Evolutionary conservation across 805 yeast species (phyloP).

Genomic region (Ascoidea tarda): DNA sequence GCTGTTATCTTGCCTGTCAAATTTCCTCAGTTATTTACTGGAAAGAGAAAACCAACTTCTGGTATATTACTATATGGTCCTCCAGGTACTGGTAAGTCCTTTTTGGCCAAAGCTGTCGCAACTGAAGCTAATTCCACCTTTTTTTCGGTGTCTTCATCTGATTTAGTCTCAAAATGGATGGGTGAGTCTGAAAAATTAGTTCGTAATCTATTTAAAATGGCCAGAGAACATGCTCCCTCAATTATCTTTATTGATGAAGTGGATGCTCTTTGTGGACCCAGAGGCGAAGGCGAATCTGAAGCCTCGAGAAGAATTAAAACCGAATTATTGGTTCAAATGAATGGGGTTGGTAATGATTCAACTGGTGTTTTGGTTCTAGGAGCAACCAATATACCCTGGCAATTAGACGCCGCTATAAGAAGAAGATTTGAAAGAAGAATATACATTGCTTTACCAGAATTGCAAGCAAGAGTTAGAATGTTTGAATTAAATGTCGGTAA

Average conservation of each 20-base stretch:
- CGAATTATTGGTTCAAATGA: conserved; percentile 93
- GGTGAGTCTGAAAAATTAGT: conserved; percentile 96
- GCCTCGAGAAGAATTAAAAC: conserved; percentile 94
- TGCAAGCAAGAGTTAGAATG: conserved; percentile 86
- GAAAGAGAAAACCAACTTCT: conserved; percentile 83
- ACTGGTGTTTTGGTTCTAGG: conserved; percentile 89
- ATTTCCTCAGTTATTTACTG: conserved; percentile 90
- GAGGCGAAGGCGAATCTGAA: conserved; percentile 97
- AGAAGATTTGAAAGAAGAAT: conserved; percentile 94
- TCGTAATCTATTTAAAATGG: conserved; percentile 89
- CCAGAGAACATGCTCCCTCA: conserved; percentile 89
- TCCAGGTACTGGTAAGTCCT: conserved; percentile 98
- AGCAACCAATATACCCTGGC: conserved; percentile 99
- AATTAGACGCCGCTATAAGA: conserved; percentile 91
- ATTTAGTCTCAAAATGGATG: conserved; percentile 97
- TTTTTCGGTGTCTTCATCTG: conserved; percentile 92
- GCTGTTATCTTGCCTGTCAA: conserved; percentile 94
- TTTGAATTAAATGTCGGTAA: conserved; percentile 86
- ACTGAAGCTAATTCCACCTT: conserved; percentile 97
- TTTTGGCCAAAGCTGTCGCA: conserved; percentile 94
- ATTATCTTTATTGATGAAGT: conserved; percentile 97
- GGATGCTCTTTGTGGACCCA: conserved; percentile 93
- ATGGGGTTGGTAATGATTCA: conserved; percentile 95
- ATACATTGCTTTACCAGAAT: conserved; percentile 88
- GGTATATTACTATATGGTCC: conserved; percentile 86